Conservation (phyloP, 2,329 filamentous ascomycete species). For the Cordyceps pruinosa region DNA sequence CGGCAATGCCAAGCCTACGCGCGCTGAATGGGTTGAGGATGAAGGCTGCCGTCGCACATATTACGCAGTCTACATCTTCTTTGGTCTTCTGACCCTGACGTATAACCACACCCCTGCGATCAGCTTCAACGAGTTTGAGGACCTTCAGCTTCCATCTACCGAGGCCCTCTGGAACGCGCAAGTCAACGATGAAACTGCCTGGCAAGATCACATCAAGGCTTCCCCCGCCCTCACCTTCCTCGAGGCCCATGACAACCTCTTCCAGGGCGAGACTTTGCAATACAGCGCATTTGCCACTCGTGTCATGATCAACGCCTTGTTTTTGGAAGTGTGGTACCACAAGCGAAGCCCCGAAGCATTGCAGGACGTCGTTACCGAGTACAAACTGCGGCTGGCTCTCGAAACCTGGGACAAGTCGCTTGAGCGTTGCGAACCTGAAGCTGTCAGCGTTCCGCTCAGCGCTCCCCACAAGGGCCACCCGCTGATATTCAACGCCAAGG, state of each 20-base stretch:
- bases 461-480: constrained; percentile 95
- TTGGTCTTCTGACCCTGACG: constrained; percentile 85
- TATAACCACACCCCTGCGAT: constrained; percentile 98
- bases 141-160: constrained; percentile 83
- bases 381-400: constrained; percentile 89
- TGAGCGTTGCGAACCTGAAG: constrained; percentile 86
- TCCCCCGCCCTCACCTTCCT: constrained; percentile 79
- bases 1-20: constrained; percentile 65
- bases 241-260: constrained; percentile 89
- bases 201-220: constrained; percentile 69
- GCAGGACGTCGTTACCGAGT: constrained; percentile 95
- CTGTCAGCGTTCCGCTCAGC: constrained; percentile 78
- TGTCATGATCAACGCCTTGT: constrained; percentile 97
- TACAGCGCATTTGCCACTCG: constrained; percentile 97
- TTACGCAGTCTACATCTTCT: constrained; percentile 98
- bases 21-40: constrained; percentile 91
- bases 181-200: constrained; percentile 68
- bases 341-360: constrained; percentile 96
- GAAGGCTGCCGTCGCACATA: constrained; percentile 95
- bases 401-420: constrained; percentile 99
- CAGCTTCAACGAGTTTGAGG: constrained; percentile 96
- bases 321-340: constrained; percentile 98
- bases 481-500: constrained; percentile 95
- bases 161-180: constrained; percentile 92
- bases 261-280: constrained; percentile 81